phyloP scores from a whole-genome alignment of 768 basidiomycete genomes.

The Clitopilus passeckerianus region DNA sequence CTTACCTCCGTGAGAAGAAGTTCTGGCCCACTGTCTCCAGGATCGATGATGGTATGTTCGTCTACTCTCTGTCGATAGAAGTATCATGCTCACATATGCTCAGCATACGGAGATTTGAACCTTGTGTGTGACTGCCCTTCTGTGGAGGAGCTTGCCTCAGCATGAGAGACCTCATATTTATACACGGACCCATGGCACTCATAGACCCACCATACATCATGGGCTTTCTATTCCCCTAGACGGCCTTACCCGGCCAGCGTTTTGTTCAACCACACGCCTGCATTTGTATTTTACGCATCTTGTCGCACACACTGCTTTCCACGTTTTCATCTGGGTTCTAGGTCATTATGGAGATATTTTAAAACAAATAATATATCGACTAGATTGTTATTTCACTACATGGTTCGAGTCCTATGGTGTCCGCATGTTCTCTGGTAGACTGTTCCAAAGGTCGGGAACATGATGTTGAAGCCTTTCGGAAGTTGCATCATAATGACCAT shows the following conservation, averaged over 20 bases:
- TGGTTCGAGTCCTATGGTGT: not conserved
- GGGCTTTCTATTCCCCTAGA: constrained; percentile 51
- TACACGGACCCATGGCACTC: not conserved
- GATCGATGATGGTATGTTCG: constrained; percentile 81
- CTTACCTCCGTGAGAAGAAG: constrained; percentile 81
- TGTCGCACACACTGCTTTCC: constrained; percentile 10
- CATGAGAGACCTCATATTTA: constrained; percentile 2
- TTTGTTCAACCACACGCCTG: constrained; percentile 66
- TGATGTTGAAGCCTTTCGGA: constrained; percentile 36
- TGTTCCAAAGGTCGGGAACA: constrained; percentile 34
- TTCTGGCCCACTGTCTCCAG: constrained; percentile 96
- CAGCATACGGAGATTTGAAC: constrained; percentile 92
- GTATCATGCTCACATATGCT: constrained; percentile 5
- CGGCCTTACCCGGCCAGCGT: constrained; percentile 35
- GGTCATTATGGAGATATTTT: constrained; percentile 14
- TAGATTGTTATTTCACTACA: not conserved
- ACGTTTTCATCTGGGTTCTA: constrained; percentile 13
- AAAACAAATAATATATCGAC: constrained; percentile 6
- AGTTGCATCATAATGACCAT: constrained; percentile 38
- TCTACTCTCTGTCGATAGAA: not conserved
- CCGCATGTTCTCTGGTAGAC: constrained; percentile 20
- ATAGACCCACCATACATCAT: constrained; percentile 20
- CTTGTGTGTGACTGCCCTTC: constrained; percentile 85
- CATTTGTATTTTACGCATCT: constrained; percentile 16
- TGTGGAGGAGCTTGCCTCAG: constrained; percentile 68